Evolutionary conservation across 208 protist genomes (phyloP), one percentile per base, ranked within the genome.

Genomic region (Zelonia costaricensis): DNA sequence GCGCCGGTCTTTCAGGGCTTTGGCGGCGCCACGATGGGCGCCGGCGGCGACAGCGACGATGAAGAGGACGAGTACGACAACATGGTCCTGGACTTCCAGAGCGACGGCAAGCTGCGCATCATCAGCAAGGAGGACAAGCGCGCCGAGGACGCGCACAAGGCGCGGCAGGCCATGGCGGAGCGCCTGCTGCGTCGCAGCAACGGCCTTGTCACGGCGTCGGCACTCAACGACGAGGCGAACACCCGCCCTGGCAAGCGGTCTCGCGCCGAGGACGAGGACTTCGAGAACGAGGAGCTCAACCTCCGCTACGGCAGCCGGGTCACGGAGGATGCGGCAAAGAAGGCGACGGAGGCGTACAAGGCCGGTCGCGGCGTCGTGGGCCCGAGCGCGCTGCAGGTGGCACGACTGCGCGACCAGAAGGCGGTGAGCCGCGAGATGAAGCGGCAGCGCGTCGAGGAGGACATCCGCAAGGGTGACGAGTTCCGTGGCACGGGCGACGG

Each of bases 401-500:
- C 67, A 28, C 62, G 67, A 13, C 76, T 89, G 51, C 84, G 86
- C 6, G 80, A 88, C 28, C 81, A 91, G 62, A 90, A 93, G 69
- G 69, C 65, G 18, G 76, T 74, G 27, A 71, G 71, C 31, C 83
- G 76, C 18, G 76, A 77, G 49, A 55, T 87, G 23, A 93, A 93
- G 73, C 81, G 86, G 0, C 67, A 74, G 66, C 86, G 86, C 22
- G 82, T 95, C 28, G 86, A 95, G 70, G 86, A 91, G 61, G 89
- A 93, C 53, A 89, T 95, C 40, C 78, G 76, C 31, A 89, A 86
- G 69, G 89, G 89, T 46, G 89, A 95, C 16, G 89, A 95, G 70
- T 95, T 93, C 66, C 62, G 65, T 20, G 89, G 89, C 39, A 64
- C 63, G 12, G 89, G 89, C 16, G 74, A 71, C 3, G 92, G 92